Evolutionary conservation across 352 stramenopile genomes (phyloP).

Genomic region (Thalassiosira mediterranea): DNA sequence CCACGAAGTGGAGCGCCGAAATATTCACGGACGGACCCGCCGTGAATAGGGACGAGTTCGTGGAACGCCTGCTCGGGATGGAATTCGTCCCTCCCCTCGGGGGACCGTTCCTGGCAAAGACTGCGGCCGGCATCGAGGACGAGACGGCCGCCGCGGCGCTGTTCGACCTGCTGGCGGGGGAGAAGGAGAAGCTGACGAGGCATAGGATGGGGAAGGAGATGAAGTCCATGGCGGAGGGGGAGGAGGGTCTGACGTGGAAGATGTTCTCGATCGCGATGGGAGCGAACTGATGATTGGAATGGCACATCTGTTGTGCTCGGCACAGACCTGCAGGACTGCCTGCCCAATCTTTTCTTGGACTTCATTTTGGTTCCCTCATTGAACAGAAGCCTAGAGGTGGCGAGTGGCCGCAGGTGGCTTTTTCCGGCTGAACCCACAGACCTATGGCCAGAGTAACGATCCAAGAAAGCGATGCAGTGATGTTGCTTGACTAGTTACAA

Average conservation of each 20-base stretch:
- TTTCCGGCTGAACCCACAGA: too few species aligned
- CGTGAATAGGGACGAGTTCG: slow-evolving; percentile 72
- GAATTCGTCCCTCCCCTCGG: slow-evolving; percentile 67
- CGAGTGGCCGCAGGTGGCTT: too few species aligned
- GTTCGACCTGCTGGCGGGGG: slow-evolving; percentile 71
- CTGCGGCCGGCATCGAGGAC: slow-evolving; percentile 62
- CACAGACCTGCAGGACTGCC: too few species aligned
- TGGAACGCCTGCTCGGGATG: slow-evolving; percentile 51
- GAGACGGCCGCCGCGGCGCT: slow-evolving; percentile 37
- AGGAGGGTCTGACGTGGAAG: slow-evolving; percentile 73
- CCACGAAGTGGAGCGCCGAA: slow-evolving; percentile 67
- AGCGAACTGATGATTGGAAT: slow-evolving; percentile 29
- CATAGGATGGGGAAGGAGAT: slow-evolving; percentile 65
- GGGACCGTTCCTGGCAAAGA: slow-evolving; percentile 65
- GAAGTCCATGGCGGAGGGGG: slow-evolving; percentile 63
- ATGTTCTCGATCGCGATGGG: slow-evolving; percentile 64
- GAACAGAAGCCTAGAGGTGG: too few species aligned
- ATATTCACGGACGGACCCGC: slow-evolving; percentile 63
- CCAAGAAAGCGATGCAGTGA: too few species aligned
- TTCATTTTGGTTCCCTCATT: too few species aligned
- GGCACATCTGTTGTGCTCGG: too few species aligned
- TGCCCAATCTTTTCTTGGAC: too few species aligned
- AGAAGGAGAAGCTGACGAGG: slow-evolving; percentile 72
- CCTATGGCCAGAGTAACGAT: too few species aligned
- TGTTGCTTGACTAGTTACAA: too few species aligned